Conservation (phyloP, 306 rosid genomes). For the Vigna nakashimae region DNA sequence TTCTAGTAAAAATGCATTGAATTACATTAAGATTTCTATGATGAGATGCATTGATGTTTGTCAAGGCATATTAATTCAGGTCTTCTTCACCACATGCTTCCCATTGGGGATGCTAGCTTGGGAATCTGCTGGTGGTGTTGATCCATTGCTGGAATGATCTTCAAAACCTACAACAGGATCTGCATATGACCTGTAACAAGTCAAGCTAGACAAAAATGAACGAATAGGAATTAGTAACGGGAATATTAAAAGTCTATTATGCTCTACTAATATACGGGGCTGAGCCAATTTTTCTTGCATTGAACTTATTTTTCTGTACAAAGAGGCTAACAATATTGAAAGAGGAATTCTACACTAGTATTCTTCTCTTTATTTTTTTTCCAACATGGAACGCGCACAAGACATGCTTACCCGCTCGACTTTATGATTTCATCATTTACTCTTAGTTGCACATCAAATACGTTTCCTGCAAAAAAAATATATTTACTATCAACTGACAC, state of each 20-base stretch:
- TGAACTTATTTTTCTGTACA: neutral
- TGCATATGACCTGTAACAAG: conserved; percentile 48
- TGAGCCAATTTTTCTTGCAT: neutral
- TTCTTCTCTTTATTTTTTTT: neutral
- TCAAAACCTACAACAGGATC: conserved; percentile 51
- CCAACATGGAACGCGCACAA: neutral
- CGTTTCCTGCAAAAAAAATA: conserved; percentile 47
- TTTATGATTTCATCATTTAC: conserved; percentile 49
- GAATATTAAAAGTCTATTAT: neutral
- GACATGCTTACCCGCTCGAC: conserved; percentile 53
- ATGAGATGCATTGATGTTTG: conserved; percentile 32
- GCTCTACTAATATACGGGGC: neutral
- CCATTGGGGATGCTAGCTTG: conserved; percentile 48
- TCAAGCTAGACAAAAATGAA: conserved; percentile 44
- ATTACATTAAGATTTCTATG: conserved; percentile 14
- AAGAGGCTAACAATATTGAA: neutral
- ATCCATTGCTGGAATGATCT: conserved; percentile 52
- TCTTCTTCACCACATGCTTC: conserved; percentile 44
- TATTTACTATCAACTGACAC: conserved; percentile 37
- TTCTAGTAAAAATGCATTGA: neutral
- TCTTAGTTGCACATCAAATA: conserved; percentile 48
- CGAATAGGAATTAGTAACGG: conserved; percentile 25
- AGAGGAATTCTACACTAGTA: neutral
- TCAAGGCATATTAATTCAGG: conserved; percentile 27
- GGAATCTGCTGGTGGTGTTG: conserved; percentile 47